These are phyloP conservation scores for sunflower (Helianthus annuus) DNA, from an alignment of 129 eudicot species.

Conservation along the genomic window HanXRQr2.0-SUNRISE NC_035438.2:17696417-17696916, in stretches of 20 bases:
- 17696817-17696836: no score
- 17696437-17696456: conserved; percentile 94
- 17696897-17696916: no score
- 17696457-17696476: conserved; percentile 73
- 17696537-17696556: conserved; percentile 86
- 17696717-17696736: conserved; percentile 83
- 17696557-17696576: conserved; percentile 64
- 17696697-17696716: conserved; percentile 67
- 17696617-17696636: conserved; percentile 63
- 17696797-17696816: conserved; percentile 73
- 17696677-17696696: conserved; percentile 66
- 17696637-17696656: conserved; percentile 71
- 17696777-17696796: conserved; percentile 27
- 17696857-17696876: conserved; percentile 21
- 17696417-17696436: conserved; percentile 95
- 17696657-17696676: conserved; percentile 72
- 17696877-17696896: conserved; percentile 25
- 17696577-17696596: conserved; percentile 4
- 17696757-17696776: conserved; percentile 7
- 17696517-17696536: conserved; percentile 56
- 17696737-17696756: conserved; percentile 80
- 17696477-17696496: conserved; percentile 62
- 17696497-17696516: conserved; percentile 84
- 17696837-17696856: conserved; percentile 64
- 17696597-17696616: no score